Conservation (phyloP, 352 stramenopile species). For the Phytopythium mirpurense region DNA sequence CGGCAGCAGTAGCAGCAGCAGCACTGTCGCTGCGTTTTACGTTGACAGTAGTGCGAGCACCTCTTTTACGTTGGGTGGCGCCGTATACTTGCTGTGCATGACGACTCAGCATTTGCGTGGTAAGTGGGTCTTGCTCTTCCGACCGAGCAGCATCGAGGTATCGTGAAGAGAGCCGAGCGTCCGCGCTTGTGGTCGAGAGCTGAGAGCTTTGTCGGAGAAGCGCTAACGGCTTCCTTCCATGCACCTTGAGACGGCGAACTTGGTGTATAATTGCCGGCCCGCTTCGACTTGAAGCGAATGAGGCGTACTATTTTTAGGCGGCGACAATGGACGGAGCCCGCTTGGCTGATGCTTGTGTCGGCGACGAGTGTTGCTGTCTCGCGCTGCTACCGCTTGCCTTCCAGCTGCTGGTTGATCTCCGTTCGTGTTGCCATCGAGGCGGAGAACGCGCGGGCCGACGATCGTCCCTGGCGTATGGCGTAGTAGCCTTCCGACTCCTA, state of each 20-base stretch:
- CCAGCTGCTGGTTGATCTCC: too few relatives aligned
- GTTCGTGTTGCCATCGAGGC: not conserved
- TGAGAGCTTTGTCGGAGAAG: not conserved
- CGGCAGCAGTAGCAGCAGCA: not conserved
- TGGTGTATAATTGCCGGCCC: not conserved
- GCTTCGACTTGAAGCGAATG: not conserved
- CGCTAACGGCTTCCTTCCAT: not conserved
- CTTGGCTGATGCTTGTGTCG: not conserved
- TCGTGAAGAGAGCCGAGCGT: not conserved
- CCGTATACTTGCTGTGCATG: slow-evolving; percentile 4
- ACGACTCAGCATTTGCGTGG: not conserved
- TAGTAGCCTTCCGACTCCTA: too few relatives aligned
- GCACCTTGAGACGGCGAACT: not conserved
- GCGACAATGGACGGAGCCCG: not conserved
- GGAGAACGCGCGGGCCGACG: too few relatives aligned
- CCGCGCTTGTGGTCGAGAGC: too few relatives aligned
- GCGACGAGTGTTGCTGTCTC: too few relatives aligned
- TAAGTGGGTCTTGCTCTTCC: too few relatives aligned
- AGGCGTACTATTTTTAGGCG: not conserved
- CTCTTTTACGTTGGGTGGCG: not conserved
- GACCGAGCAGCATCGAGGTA: not conserved
- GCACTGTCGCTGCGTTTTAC: not conserved
- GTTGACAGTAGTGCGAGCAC: not conserved
- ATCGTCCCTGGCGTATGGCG: not conserved
- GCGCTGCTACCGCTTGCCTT: not conserved